phyloP scores from a whole-genome alignment of 306 rosid genomes.

The Castanospermum australe region DNA sequence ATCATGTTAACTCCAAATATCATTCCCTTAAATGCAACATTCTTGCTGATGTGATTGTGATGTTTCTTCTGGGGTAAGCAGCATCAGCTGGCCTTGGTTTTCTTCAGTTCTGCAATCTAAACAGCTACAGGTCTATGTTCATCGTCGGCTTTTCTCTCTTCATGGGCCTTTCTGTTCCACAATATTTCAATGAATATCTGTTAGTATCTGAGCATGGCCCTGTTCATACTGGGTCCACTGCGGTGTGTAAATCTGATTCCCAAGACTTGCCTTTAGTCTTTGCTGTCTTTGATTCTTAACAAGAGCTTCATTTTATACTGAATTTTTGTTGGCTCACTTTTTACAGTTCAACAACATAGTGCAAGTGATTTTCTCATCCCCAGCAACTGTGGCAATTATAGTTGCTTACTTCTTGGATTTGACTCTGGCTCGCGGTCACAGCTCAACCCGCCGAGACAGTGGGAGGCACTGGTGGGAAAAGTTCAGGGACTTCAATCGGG shows the following conservation, averaged over 20 bases:
- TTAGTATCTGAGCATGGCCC: slow-evolving; percentile 56
- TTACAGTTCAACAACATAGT: slow-evolving; percentile 71
- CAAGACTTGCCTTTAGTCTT: not conserved
- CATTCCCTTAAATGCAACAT: not conserved
- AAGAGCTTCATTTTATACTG: not conserved
- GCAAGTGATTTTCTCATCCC: slow-evolving; percentile 77
- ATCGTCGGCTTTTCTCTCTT: slow-evolving; percentile 80
- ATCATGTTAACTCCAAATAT: not conserved
- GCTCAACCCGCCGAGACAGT: slow-evolving; percentile 62
- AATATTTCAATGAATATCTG: too few species aligned
- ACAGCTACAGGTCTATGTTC: slow-evolving; percentile 73
- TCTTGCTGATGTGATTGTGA: not conserved
- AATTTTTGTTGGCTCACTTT: not conserved
- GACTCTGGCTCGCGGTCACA: slow-evolving; percentile 42
- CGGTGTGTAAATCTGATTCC: slow-evolving; percentile 41
- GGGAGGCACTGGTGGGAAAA: slow-evolving; percentile 92
- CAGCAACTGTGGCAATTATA: slow-evolving; percentile 69
- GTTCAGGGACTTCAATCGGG: slow-evolving; percentile 51
- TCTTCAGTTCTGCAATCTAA: slow-evolving; percentile 86
- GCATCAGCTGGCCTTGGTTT: slow-evolving; percentile 71
- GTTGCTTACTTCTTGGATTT: slow-evolving; percentile 64
- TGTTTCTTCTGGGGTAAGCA: slow-evolving; percentile 38
- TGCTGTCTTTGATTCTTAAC: too few species aligned
- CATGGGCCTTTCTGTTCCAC: slow-evolving; percentile 39
- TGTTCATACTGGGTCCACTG: slow-evolving; percentile 56